Percentiles rank a stretch among this genome's conserved stretches.
These are phyloP conservation scores for Digitaria exilis DNA, from an alignment of 202 grass and related monocot species.

Conservation along the genomic window DNA sequence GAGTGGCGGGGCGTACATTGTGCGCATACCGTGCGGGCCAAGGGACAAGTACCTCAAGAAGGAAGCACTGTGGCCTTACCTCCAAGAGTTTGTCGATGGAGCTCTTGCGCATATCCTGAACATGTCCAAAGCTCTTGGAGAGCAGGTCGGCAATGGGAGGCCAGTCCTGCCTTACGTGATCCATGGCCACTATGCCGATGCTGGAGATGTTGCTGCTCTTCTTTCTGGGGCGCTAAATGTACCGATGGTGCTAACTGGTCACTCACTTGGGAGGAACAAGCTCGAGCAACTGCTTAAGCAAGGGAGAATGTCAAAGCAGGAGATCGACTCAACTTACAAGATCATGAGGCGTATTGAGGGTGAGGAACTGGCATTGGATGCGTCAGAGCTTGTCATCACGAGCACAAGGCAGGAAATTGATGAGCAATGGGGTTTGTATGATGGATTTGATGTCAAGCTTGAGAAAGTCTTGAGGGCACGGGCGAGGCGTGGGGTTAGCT, in stretches of 20 bases:
- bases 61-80: constrained; percentile 83
- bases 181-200: constrained; percentile 95
- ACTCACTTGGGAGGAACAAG: constrained; percentile 95
- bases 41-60: constrained; percentile 82
- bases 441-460: constrained; percentile 85
- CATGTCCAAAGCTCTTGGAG: constrained; percentile 84
- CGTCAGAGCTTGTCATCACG: constrained; percentile 88
- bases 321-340: constrained; percentile 89
- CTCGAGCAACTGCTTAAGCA: constrained; percentile 93
- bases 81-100: constrained; percentile 89
- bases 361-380: constrained; percentile 84
- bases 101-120: constrained; percentile 86
- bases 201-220: constrained; percentile 85
- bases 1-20: constrained; percentile 86
- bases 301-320: constrained; percentile 74
- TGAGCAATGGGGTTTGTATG: constrained; percentile 96
- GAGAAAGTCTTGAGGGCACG: constrained; percentile 84
- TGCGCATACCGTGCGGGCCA: constrained; percentile 90
- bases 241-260: constrained; percentile 97
- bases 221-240: constrained; percentile 84
- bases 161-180: constrained; percentile 90
- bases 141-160: constrained; percentile 77
- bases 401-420: constrained; percentile 97
- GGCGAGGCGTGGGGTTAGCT: constrained; percentile 54
- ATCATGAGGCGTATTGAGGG: constrained; percentile 98